Evolutionary conservation across 192 early-diverging fungal genomes (phyloP), one percentile per base, ranked within the genome.

Genomic region (Mortierella antarctica): DNA sequence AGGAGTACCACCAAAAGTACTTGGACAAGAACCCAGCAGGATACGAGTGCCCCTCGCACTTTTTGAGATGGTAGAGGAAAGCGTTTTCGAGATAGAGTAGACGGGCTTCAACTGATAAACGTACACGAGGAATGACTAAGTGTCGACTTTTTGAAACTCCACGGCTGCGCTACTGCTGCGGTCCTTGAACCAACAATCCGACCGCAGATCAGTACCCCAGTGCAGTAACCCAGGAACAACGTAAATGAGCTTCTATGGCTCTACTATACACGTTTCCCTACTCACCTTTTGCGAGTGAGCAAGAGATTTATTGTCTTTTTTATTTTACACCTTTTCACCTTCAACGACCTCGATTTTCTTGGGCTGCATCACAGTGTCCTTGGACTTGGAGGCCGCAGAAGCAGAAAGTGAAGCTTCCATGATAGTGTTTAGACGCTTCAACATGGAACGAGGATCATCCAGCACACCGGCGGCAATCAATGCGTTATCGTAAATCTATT

Each of bases 1-100:
- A 97, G 83, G 88, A 85, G 0, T 91, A 93, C 80, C 94, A 95
- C 72, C 94, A 97, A 78, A 81, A 86, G 54, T 96, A 95, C 57
- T 83, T 96, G 62, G 82, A 83, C 15, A 85, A 89, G 70, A 93
- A 95, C 84, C 94, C 94, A 60, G 67, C 84, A 18, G 94, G 94
- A 41, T 94, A 94, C 67, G 92, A 93, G 74, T 79, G 76, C 53
- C 76, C 76, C 5, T 71, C 76, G 12, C 76, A 79, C 69, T 79
- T 79, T 55, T 67, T 79, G 57, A 79, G 76, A 60, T 79, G 87
- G 86, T 82, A 73, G 51, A 75, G 42, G 13, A 49, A 3, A 3
- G 3, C 40, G n/a, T n/a, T n/a, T n/a, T n/a, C n/a, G 0, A 57
- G 4, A 9, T 18, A 57, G 17, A 51, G n/a, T n/a, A 51, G 50